Evolutionary conservation across 129 eudicot genomes (phyloP).

Genomic region (Gnaphalium uliginosum): DNA sequence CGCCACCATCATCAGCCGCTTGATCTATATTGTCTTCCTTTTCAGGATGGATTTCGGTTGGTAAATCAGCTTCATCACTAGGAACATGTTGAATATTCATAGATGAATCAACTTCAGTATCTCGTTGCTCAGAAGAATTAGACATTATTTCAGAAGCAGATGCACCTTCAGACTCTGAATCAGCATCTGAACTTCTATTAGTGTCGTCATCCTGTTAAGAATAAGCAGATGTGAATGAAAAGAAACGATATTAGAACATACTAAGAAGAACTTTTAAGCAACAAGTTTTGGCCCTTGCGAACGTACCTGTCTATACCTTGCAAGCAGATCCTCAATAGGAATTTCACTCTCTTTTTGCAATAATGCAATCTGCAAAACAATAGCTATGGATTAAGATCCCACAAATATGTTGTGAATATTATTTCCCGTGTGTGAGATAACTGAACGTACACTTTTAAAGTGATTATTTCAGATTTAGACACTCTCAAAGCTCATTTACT

Average conservation of each 20-base stretch:
- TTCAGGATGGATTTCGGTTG: conserved; percentile 40
- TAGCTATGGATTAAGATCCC: conserved; percentile 2
- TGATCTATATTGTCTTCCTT: conserved; percentile 33
- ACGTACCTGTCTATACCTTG: conserved; percentile 90
- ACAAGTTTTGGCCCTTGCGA: conserved; percentile 22
- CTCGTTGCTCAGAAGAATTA: conserved; percentile 35
- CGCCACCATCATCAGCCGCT: conserved; percentile 47
- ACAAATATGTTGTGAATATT: background rate
- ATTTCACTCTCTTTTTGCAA: conserved; percentile 88
- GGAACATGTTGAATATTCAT: conserved; percentile 34
- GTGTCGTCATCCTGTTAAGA: conserved; percentile 40
- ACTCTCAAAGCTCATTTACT: background rate
- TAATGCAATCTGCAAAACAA: conserved; percentile 66
- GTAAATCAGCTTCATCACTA: conserved; percentile 32
- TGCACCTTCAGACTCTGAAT: conserved; percentile 44
- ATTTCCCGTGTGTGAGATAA: background rate
- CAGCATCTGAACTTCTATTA: conserved; percentile 44
- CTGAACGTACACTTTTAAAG: background rate
- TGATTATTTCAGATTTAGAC: background rate
- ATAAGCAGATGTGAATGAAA: conserved; percentile 21
- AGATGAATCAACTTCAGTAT: conserved; percentile 36
- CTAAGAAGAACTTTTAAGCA: conserved; percentile 13
- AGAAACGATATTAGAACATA: conserved; percentile 17
- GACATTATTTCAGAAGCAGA: conserved; percentile 50
- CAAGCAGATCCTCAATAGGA: conserved; percentile 81